phyloP scores from a whole-genome alignment of 2,329 filamentous ascomycete genomes.

The Sporothrix globosa region DNA sequence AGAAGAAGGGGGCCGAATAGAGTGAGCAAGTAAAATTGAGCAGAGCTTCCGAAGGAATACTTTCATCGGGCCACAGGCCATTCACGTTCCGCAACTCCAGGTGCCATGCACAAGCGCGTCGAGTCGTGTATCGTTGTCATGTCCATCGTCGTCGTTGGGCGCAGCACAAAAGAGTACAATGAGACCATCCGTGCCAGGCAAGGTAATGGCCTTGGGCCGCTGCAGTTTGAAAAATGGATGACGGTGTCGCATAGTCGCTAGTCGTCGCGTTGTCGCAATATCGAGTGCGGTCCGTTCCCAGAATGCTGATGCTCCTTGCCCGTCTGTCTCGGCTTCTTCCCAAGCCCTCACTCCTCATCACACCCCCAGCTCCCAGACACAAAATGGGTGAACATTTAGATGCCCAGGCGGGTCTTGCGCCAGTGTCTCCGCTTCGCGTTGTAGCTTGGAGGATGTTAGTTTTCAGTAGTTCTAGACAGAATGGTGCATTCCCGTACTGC shows the following conservation, averaged over 20 bases:
- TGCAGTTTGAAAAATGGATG: not conserved
- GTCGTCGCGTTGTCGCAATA: slow-evolving; percentile 17
- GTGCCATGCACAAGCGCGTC: not conserved
- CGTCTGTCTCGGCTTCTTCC: slow-evolving; percentile 9
- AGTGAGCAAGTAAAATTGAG: not conserved
- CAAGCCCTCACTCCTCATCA: slow-evolving; percentile 25
- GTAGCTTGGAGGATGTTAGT: slow-evolving; percentile 67
- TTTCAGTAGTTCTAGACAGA: not conserved
- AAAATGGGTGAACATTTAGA: slow-evolving; percentile 65
- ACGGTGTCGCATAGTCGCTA: slow-evolving; percentile 5
- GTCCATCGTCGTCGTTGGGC: slow-evolving; percentile 7
- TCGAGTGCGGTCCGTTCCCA: slow-evolving; percentile 1
- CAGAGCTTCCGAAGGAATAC: not conserved
- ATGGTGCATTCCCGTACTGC: too few species aligned
- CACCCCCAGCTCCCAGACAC: slow-evolving; percentile 28
- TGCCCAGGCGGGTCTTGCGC: slow-evolving; percentile 99
- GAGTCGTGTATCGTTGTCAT: slow-evolving; percentile 3
- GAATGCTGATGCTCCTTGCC: not conserved
- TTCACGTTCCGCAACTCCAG: slow-evolving; percentile 8
- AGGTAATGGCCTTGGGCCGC: not conserved
- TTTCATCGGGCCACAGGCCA: not conserved
- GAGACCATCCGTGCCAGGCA: not conserved
- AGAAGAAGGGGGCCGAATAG: slow-evolving; percentile 11
- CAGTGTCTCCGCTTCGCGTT: slow-evolving; percentile 99
- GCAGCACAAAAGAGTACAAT: not conserved